A percentile compares a stretch with the other conserved stretches of the same genome.
These are phyloP conservation scores for Blastobotrys aristatus DNA, from an alignment of 1,139 yeast genomes.

Conservation along the genomic window DNA sequence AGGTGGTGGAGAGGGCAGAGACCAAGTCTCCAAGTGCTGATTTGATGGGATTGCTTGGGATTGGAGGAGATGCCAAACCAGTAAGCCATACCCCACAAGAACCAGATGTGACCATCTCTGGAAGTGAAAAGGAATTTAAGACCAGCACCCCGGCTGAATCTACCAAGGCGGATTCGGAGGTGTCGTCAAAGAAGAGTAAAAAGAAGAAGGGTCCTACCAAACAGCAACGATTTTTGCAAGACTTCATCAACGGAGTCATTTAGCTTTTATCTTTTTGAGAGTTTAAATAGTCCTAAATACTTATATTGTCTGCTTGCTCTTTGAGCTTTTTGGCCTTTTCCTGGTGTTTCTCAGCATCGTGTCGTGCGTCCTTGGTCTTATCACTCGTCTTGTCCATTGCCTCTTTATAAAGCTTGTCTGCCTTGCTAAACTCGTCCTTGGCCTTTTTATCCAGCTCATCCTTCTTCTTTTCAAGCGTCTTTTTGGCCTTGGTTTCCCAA, in stretches of 20 bases:
- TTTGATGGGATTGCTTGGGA: slow-evolving; percentile 4
- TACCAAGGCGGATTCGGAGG: too few relatives aligned
- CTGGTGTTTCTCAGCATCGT: background rate
- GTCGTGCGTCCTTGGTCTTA: background rate
- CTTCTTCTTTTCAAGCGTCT: background rate
- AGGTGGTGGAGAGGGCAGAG: background rate
- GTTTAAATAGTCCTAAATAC: background rate
- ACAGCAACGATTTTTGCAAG: slow-evolving; percentile 8
- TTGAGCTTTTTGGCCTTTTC: background rate
- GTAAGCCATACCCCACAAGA: background rate
- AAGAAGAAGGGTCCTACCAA: background rate
- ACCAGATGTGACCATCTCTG: background rate
- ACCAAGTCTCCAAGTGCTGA: slow-evolving; percentile 3
- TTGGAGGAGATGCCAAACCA: background rate
- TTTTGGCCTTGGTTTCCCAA: background rate
- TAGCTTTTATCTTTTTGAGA: background rate
- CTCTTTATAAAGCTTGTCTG: background rate
- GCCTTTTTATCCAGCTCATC: background rate
- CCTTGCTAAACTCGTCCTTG: background rate
- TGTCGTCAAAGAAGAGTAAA: background rate
- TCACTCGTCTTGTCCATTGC: background rate
- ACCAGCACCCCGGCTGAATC: background rate
- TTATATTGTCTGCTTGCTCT: background rate
- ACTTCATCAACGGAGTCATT: slow-evolving; percentile 3
- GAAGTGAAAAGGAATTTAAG: background rate